A percentile compares a stretch with the other conserved stretches of the same genome.
Conservation (phyloP, 352 stramenopile genomes). For the Phytopythium boreale region DNA sequence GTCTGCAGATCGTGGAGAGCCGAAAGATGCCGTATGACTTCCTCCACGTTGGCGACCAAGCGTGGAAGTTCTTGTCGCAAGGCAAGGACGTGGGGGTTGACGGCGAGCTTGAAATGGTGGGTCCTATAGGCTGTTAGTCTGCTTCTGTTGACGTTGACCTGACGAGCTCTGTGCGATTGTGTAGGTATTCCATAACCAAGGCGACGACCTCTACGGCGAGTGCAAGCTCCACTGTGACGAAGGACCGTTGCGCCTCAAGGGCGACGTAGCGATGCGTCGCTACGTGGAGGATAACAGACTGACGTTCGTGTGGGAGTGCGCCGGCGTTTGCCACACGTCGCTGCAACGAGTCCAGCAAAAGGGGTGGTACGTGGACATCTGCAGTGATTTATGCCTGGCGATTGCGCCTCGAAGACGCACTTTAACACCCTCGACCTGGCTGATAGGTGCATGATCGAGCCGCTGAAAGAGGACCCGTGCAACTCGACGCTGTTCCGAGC, state of each 20-base stretch:
- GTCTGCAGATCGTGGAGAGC: slow-evolving; percentile 43
- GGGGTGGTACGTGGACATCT: slow-evolving; percentile 32
- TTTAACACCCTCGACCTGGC: not conserved
- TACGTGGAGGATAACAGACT: slow-evolving; percentile 42
- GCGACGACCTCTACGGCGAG: slow-evolving; percentile 44
- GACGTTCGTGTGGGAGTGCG: slow-evolving; percentile 51
- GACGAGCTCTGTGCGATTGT: not conserved
- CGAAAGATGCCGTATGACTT: slow-evolving; percentile 30
- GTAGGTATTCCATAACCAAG: slow-evolving; percentile 38
- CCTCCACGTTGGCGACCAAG: slow-evolving; percentile 20
- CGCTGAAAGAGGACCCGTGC: slow-evolving; percentile 26
- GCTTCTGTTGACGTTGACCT: slow-evolving; percentile 3
- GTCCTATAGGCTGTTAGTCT: not conserved
- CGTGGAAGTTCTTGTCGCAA: slow-evolving; percentile 32
- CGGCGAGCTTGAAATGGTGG: slow-evolving; percentile 32
- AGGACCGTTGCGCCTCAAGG: slow-evolving; percentile 26
- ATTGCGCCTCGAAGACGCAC: not conserved
- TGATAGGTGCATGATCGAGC: slow-evolving; percentile 45
- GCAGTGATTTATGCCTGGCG: not conserved
- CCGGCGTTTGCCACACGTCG: slow-evolving; percentile 22
- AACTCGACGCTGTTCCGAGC: slow-evolving; percentile 43
- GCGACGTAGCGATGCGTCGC: slow-evolving; percentile 40
- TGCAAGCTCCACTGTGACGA: slow-evolving; percentile 32
- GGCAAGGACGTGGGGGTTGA: slow-evolving; percentile 13
- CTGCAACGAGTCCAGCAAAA: slow-evolving; percentile 39